phyloP scores from a whole-genome alignment of 352 stramenopile species.

The Phytophthora foliorum region DNA sequence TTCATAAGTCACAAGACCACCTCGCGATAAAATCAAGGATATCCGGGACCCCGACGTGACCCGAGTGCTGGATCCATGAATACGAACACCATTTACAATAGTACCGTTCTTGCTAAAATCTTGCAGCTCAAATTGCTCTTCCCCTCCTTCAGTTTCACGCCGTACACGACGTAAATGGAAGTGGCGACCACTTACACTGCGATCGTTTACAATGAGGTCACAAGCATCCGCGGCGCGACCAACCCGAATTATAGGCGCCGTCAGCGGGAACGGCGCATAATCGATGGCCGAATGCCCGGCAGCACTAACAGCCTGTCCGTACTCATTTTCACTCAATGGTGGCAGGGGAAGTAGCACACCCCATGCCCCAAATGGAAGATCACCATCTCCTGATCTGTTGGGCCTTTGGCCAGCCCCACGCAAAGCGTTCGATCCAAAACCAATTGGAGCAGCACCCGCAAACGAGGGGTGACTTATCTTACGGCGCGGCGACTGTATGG shows the following conservation, averaged over 20 bases:
- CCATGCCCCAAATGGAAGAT: constrained; percentile 76
- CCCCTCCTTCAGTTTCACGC: constrained; percentile 52
- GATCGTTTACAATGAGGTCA: constrained; percentile 90
- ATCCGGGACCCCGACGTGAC: constrained; percentile 81
- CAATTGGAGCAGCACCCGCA: constrained; percentile 1
- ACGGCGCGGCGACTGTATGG: constrained; percentile 80
- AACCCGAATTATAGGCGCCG: constrained; percentile 76
- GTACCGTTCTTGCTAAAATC: constrained; percentile 93
- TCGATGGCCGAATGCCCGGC: constrained; percentile 44
- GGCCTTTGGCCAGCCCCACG: constrained; percentile 15
- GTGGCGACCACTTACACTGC: constrained; percentile 87
- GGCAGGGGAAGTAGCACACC: constrained; percentile 76
- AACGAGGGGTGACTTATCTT: constrained; percentile 43
- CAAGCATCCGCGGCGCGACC: constrained; percentile 85
- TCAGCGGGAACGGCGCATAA: constrained; percentile 73
- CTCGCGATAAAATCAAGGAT: constrained; percentile 86
- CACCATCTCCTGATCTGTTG: constrained; percentile 24
- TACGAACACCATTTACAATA: constrained; percentile 89
- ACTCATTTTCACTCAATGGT: constrained; percentile 77
- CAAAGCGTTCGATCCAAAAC: constrained; percentile 17
- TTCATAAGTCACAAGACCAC: constrained; percentile 88
- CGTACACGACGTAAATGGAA: constrained; percentile 84
- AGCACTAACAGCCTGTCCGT: constrained; percentile 24
- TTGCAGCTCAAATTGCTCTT: constrained; percentile 86
- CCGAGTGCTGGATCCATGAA: constrained; percentile 82